Evolutionary conservation across 164 flowering plant species (phyloP).

Genomic region (Chimonanthus praecox): DNA sequence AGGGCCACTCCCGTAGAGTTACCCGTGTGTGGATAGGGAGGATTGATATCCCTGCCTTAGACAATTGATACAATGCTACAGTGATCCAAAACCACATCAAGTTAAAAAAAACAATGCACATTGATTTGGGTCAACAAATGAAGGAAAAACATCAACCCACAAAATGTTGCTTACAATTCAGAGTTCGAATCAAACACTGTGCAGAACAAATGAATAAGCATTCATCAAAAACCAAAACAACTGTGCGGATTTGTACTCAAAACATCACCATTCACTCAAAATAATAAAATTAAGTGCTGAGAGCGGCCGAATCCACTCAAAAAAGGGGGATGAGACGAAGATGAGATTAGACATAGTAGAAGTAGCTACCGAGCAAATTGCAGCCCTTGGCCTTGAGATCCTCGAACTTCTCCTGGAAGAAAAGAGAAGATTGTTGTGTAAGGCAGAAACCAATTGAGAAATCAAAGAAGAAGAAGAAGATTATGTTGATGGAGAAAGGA

Average conservation of each 20-base stretch:
- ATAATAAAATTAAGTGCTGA: neutral
- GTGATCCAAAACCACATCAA: too few relatives aligned
- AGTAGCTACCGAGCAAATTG: constrained; percentile 51
- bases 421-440: neutral
- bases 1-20: too few relatives aligned
- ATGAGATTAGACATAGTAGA: neutral
- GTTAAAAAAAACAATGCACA: too few relatives aligned
- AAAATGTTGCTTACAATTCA: too few relatives aligned
- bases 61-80: too few relatives aligned
- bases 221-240: neutral
- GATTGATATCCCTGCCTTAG: too few relatives aligned
- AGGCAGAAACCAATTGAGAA: neutral
- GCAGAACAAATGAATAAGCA: too few relatives aligned
- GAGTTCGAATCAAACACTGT: too few relatives aligned
- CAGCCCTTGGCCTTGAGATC: constrained; percentile 79
- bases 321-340: neutral
- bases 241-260: neutral
- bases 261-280: neutral
- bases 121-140: too few relatives aligned
- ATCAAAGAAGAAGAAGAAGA: neutral
- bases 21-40: too few relatives aligned
- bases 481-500: neutral
- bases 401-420: constrained; percentile 77
- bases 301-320: too few relatives aligned
- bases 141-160: too few relatives aligned